Conservation (phyloP, 2,329 filamentous ascomycete genomes). For the Colletotrichum filicis region DNA sequence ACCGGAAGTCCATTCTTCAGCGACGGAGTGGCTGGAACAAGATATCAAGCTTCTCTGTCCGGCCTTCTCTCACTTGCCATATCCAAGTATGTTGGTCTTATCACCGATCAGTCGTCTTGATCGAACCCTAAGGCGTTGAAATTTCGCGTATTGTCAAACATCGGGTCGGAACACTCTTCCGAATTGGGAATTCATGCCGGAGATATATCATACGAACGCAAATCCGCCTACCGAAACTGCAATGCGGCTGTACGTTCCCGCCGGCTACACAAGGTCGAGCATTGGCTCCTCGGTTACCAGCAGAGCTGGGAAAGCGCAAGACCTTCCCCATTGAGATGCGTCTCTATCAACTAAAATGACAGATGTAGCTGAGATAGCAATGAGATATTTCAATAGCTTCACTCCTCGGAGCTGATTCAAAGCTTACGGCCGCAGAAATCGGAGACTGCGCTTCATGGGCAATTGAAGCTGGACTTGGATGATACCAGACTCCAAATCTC, state of each 20-base stretch:
- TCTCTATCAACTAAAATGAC: background rate
- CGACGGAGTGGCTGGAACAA: background rate
- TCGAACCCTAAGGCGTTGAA: background rate
- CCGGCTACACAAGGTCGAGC: background rate
- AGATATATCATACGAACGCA: background rate
- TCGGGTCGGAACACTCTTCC: background rate
- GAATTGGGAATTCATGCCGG: background rate
- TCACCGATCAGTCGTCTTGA: too few relatives aligned
- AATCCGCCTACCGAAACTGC: background rate
- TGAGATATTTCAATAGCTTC: background rate
- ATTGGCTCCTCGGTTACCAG: background rate
- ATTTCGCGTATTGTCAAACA: background rate
- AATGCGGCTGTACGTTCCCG: slow-evolving; percentile 10
- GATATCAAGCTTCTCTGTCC: too few relatives aligned
- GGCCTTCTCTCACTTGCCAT: background rate
- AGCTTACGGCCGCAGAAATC: background rate
- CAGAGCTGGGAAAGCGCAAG: background rate
- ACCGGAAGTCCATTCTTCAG: background rate
- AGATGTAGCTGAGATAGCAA: background rate
- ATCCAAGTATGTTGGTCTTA: background rate
- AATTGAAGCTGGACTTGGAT: background rate
- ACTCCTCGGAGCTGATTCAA: background rate
- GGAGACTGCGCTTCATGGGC: background rate
- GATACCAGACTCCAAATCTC: background rate
- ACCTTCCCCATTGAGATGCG: background rate